Base-by-base conservation (phyloP, 2,329 filamentous ascomycete genomes). In the Lachnellula suecica region DNA sequence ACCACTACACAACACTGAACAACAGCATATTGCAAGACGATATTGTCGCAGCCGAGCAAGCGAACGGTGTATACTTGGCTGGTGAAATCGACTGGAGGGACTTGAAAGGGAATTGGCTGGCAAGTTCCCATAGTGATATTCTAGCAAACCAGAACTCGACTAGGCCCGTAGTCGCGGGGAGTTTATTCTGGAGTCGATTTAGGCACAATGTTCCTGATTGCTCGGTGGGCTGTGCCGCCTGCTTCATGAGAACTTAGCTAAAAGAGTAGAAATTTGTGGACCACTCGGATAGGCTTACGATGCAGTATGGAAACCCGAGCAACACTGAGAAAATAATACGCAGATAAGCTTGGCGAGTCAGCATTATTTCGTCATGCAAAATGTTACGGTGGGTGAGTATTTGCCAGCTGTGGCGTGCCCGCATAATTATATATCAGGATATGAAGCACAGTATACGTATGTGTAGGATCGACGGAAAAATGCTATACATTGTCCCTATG, bases 71-170 rank as follows among this genome's bases (percentile, higher is more conserved):
- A 13, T 77, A 76, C 57, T 70, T 75, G 34, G 72, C 70, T 2
- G 76, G 74, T 11, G 75, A 78, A 56, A 77, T 76, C 52, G 73
- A 70, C 54, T 78, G 76, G 75, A 68, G 70, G 2, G 71, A 70
- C 40, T 17, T 35, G 7, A 58, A 59, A 15, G 68, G 66, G 24
- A 66, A 67, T 51, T 62, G 67, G 5, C 61, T 78, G 25, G 57
- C 66, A 29, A 65, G 67, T 1, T 78, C 74, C 64, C 75, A 72
- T 56, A 60, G 63, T 20, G 63, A 70, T 44, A 68, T 78, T 53
- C 70, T 76, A 53, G 59, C 62, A 37, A 71, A 65, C 9, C 53
- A 59, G 48, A 56, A 52, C 24, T 15, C 27, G 34, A 48, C 10
- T 11, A 43, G 42, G 22, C 67, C 69, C 0, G 66, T 67, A 0